Evolutionary conservation across 441 rosid genomes (phyloP), one percentile per base, ranked within the genome.

Genomic region (Erodium trifolium): DNA sequence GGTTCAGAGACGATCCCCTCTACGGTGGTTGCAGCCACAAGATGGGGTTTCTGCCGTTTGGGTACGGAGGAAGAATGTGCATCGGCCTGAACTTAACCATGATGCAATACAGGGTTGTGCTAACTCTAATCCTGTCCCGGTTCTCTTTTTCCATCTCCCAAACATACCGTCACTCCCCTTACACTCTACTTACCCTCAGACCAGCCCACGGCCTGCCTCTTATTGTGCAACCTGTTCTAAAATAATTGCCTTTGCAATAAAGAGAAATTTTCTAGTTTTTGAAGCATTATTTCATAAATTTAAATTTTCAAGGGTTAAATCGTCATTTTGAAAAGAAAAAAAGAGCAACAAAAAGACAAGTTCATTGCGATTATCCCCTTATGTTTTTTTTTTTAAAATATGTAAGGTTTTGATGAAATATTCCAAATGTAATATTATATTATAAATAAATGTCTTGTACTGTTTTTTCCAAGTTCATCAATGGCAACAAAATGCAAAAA

Each of bases 41-140:
- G 78, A 92, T 94, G 98, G 98, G 97, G 2, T 94, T 79, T 70
- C 73, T 92, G 87, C 99, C 99, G 0, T 94, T 94, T 62, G 99
- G 99, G 27, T 94, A 90, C 7, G 99, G 99, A 47, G 97, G 98
- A 14, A 89, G 99, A 69, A 92, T 90, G 98, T 94, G 99, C 63
- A 74, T 94, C 0, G 98, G 98, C 2, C 79, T 89, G 78, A 90
- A 88, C 73, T 76, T 90, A 83, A 78, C 87, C 0, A 73, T 63
- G 49, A 85, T 90, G 94, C 97, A 94, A 80, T 90, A 92, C 47
- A 92, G 87, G 82, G 70, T 87, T 69, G 93, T 88, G 2, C 69
- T 94, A 18, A 80, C 92, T 16, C 75, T 82, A 49, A 77, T 90
- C 41, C 85, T 94, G 62, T 71, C 89, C 35, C 82, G 84, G 77